A percentile compares a stretch with the other conserved stretches of the same genome.
Evolutionary conservation across 768 basidiomycete genomes (phyloP).

Genomic region (Leucosporidium creatinivorum): DNA sequence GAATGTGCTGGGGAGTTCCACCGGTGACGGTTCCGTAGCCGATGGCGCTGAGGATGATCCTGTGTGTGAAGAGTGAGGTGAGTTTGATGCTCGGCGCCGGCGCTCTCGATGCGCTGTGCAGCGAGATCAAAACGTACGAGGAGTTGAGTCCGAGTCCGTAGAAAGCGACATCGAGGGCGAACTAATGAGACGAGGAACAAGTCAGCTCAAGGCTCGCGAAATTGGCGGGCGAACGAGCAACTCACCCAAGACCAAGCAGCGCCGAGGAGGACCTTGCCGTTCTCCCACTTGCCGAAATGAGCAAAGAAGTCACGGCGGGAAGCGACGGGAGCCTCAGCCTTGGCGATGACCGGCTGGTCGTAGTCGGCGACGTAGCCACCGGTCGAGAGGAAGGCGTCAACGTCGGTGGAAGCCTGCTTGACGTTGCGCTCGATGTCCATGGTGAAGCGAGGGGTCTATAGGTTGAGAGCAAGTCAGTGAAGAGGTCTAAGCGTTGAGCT

Average conservation of each 20-base stretch:
- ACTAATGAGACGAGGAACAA: slow-evolving; percentile 34
- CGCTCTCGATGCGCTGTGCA: no score
- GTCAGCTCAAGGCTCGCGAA: no score
- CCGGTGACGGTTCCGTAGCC: slow-evolving; percentile 49
- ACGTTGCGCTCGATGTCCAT: slow-evolving; percentile 39
- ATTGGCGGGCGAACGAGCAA: no score
- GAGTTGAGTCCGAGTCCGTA: slow-evolving; percentile 54
- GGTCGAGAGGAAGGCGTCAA: slow-evolving; percentile 29
- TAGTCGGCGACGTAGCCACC: slow-evolving; percentile 51
- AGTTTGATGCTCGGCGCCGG: no score
- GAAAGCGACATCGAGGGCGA: slow-evolving; percentile 51
- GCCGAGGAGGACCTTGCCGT: slow-evolving; percentile 61
- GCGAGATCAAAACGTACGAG: no score
- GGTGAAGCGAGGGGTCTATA: slow-evolving; percentile 31
- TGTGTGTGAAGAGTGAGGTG: no score
- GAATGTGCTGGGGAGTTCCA: slow-evolving; percentile 51
- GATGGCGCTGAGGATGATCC: slow-evolving; percentile 62
- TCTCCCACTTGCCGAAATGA: slow-evolving; percentile 59
- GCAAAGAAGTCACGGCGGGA: slow-evolving; percentile 57
- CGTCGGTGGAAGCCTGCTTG: slow-evolving; percentile 29
- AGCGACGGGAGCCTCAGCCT: slow-evolving; percentile 63
- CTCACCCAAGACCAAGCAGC: slow-evolving; percentile 56
- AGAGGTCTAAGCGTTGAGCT: not conserved
- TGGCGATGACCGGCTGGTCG: slow-evolving; percentile 47
- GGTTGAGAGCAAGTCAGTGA: slow-evolving; percentile 15